These are phyloP conservation scores for Arthrobotrys iridis DNA, from an alignment of 2,329 filamentous ascomycete genomes.

Conservation along the genomic window DNA sequence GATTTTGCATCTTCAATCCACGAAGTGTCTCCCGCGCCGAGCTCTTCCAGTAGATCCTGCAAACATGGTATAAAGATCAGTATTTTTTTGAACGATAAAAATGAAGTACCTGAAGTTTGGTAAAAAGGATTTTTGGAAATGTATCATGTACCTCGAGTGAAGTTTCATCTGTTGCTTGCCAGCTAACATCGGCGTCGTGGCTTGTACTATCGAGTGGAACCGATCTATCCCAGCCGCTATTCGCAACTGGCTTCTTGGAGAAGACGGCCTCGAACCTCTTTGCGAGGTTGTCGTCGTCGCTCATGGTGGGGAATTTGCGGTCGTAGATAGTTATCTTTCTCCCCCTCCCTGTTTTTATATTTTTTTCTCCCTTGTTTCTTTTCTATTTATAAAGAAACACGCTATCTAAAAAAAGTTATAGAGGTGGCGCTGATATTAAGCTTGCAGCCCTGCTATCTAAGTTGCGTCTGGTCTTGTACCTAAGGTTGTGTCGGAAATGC, in stretches of 20 bases:
- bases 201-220: background rate
- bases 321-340: background rate
- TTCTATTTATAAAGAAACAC: too few relatives aligned
- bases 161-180: conserved; percentile 36
- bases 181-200: conserved; percentile 7
- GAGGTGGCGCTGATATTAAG: too few relatives aligned
- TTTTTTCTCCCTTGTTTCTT: background rate
- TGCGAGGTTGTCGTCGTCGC: conserved; percentile 39
- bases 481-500: too few relatives aligned
- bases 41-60: conserved; percentile 43
- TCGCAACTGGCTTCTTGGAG: conserved; percentile 43
- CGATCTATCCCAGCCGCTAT: conserved; percentile 17
- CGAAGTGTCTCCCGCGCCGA: conserved; percentile 45
- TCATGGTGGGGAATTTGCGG: conserved; percentile 6
- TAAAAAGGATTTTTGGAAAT: background rate
- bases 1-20: conserved; percentile 50
- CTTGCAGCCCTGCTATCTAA: too few relatives aligned
- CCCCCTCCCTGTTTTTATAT: too few relatives aligned
- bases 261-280: conserved; percentile 51
- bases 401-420: too few relatives aligned
- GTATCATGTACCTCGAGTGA: conserved; percentile 36
- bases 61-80: too few relatives aligned
- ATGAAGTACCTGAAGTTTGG: background rate
- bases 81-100: background rate
- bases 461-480: too few relatives aligned